A percentile compares a stretch with the other conserved stretches of the same genome.
These are phyloP conservation scores for Coriaria nepalensis DNA, from an alignment of 306 rosid species.

Conservation along the genomic window DNA sequence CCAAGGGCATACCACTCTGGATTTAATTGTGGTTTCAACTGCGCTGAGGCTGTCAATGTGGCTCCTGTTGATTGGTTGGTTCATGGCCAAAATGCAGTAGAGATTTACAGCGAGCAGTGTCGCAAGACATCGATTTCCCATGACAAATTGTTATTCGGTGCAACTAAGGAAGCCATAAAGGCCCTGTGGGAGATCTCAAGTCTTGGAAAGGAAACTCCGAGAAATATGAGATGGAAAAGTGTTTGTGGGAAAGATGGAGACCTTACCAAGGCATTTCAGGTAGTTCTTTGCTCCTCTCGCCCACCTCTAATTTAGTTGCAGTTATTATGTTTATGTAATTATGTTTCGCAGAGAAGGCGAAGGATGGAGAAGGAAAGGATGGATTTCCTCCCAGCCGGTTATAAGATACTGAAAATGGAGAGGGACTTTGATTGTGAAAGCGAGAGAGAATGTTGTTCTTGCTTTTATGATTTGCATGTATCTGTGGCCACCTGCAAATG, in stretches of 20 bases:
- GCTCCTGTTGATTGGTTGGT: constrained; percentile 96
- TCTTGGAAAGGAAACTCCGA: constrained; percentile 37
- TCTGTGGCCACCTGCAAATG: constrained; percentile 69
- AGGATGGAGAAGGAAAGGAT: constrained; percentile 68
- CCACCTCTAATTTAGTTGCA: constrained; percentile 2
- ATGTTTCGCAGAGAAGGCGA: constrained; percentile 45
- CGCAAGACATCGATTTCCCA: constrained; percentile 91
- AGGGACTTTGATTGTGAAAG: constrained; percentile 42
- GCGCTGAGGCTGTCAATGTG: constrained; percentile 98
- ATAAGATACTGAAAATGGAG: constrained; percentile 59
- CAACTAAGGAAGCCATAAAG: constrained; percentile 56
- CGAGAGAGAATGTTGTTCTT: constrained; percentile 80
- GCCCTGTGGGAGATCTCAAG: constrained; percentile 36
- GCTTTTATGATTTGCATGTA: constrained; percentile 80
- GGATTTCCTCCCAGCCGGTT: constrained; percentile 37
- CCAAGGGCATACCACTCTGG: constrained; percentile 97
- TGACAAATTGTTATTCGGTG: constrained; percentile 73
- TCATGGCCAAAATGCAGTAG: constrained; percentile 92
- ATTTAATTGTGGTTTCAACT: constrained; percentile 93
- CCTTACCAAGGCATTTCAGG: constrained; percentile 67
- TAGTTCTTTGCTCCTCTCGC: constrained; percentile 14
- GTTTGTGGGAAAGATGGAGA: constrained; percentile 74
- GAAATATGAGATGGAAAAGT: constrained; percentile 39
- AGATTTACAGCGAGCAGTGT: constrained; percentile 67
- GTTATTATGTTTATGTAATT: neutral